Percentiles rank a stretch among this genome's conserved stretches.
Evolutionary conservation across 805 yeast species (phyloP).

Genomic region (Saccharomycopsis sp.): DNA sequence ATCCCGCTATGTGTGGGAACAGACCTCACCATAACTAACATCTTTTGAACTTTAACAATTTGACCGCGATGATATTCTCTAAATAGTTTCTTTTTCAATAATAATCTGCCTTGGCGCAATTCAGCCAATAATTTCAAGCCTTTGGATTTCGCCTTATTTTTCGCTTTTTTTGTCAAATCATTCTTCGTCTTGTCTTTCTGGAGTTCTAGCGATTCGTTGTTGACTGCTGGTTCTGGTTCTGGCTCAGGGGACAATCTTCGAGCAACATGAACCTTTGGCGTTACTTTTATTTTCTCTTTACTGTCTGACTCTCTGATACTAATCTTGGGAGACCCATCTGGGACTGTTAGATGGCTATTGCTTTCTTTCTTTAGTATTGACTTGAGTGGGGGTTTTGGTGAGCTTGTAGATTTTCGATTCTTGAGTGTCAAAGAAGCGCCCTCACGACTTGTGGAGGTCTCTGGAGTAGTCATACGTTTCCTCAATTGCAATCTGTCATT

Average conservation of each 20-base stretch:
- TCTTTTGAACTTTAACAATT: slow-evolving; percentile 56
- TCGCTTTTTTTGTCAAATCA: background rate
- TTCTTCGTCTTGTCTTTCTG: slow-evolving; percentile 11
- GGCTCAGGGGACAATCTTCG: slow-evolving; percentile 13
- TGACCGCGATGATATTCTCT: slow-evolving; percentile 38
- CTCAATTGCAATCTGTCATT: too few species aligned
- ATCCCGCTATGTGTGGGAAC: slow-evolving; percentile 27
- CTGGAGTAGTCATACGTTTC: too few species aligned
- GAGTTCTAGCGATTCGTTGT: slow-evolving; percentile 5
- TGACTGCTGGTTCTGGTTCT: background rate
- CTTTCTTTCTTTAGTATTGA: too few species aligned
- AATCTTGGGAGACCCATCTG: too few species aligned
- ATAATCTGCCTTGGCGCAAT: background rate
- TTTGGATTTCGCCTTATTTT: background rate
- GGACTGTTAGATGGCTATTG: too few species aligned
- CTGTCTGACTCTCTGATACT: too few species aligned
- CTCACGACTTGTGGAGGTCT: too few species aligned
- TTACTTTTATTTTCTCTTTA: too few species aligned
- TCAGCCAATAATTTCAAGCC: background rate
- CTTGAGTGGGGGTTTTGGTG: too few species aligned
- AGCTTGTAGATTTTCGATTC: too few species aligned
- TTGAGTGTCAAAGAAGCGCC: too few species aligned
- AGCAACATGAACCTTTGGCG: too few species aligned
- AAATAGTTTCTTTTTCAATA: slow-evolving; percentile 1
- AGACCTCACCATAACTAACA: slow-evolving; percentile 48